These are phyloP conservation scores for Oidium heveae DNA, from an alignment of 2,329 filamentous ascomycete species.

Conservation along the genomic window DNA sequence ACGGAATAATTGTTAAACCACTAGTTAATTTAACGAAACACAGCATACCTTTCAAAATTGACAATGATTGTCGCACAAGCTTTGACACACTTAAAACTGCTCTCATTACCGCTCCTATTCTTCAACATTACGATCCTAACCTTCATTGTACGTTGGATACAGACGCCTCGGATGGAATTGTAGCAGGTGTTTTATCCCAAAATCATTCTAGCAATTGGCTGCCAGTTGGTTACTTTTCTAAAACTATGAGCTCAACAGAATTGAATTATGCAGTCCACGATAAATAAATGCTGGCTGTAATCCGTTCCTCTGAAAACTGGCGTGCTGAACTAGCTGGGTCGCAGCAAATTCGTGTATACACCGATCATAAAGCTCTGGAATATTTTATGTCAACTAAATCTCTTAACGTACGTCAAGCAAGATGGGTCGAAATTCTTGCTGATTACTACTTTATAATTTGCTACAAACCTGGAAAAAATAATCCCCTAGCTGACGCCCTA, in stretches of 20 bases:
- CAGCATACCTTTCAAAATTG: background rate
- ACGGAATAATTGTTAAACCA: background rate
- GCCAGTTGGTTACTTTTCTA: background rate
- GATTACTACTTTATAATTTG: background rate
- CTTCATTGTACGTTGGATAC: background rate
- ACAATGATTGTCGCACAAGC: background rate
- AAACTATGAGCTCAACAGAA: background rate
- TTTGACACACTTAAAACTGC: background rate
- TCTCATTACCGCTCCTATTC: background rate
- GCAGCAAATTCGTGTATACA: background rate
- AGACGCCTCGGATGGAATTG: background rate
- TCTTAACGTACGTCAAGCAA: background rate
- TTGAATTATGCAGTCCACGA: background rate
- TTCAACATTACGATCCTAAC: background rate
- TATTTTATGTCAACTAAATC: background rate
- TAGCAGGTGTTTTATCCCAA: background rate
- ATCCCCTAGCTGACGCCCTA: background rate
- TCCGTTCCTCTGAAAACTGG: background rate
- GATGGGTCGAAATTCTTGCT: background rate
- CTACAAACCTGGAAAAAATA: background rate
- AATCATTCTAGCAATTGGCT: background rate
- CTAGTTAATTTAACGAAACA: background rate
- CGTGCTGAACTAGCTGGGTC: background rate
- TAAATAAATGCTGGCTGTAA: background rate
- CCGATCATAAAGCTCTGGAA: background rate